These are phyloP conservation scores for Kondoa malvinella DNA, from an alignment of 768 basidiomycete species.

Conservation along the genomic window DNA sequence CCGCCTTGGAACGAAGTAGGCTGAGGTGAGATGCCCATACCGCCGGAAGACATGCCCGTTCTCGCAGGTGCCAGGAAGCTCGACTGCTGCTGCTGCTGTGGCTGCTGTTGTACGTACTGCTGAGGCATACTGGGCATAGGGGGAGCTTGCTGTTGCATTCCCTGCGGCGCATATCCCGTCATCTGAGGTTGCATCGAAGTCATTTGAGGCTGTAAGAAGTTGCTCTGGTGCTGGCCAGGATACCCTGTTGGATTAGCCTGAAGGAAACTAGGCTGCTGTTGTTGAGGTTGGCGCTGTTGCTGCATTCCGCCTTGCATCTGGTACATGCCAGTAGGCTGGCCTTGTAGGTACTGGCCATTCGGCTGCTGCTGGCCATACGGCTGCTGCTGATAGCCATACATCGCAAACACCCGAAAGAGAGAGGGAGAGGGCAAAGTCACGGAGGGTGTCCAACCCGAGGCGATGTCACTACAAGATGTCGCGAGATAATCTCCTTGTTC, in stretches of 20 bases:
- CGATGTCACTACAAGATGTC: no score
- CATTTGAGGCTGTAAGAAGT: constrained; percentile 1
- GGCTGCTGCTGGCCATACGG: constrained; percentile 9
- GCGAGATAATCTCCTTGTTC: no score
- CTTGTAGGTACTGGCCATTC: not conserved
- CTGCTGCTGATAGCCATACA: constrained; percentile 6
- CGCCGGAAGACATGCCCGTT: not conserved
- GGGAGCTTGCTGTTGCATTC: constrained; percentile 21
- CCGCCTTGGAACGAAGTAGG: constrained; percentile 20
- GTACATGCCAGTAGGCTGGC: constrained; percentile 1
- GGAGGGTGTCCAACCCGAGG: no score
- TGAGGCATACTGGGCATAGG: constrained; percentile 6
- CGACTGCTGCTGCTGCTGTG: constrained; percentile 5
- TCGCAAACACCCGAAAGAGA: no score
- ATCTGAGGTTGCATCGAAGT: constrained; percentile 41
- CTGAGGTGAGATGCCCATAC: constrained; percentile 5
- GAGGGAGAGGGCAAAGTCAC: no score
- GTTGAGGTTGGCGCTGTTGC: not conserved
- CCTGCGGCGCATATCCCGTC: constrained; percentile 42
- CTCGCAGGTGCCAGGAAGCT: not conserved
- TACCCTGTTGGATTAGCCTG: not conserved
- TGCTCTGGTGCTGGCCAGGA: not conserved
- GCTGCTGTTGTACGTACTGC: constrained; percentile 15
- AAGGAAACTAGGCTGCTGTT: not conserved
- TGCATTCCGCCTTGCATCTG: not conserved